phyloP scores from a whole-genome alignment of 1,139 yeast genomes.

The Blastobotrys raffinosifermentans region DNA sequence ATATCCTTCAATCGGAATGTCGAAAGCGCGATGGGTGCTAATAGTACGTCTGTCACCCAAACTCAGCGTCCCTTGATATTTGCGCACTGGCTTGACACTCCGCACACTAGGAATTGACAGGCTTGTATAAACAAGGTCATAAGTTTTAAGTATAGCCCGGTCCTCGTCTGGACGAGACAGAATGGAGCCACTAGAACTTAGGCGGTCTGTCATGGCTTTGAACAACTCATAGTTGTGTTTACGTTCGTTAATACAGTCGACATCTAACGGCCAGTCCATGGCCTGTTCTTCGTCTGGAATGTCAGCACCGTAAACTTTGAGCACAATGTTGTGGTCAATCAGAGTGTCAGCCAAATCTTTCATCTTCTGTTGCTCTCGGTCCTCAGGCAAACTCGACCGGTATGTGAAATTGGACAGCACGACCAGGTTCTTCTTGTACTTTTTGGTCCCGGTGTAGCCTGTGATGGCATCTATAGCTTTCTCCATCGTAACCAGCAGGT shows the following conservation, averaged over 20 bases:
- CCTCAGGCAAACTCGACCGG: too few relatives aligned
- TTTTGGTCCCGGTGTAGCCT: conserved; percentile 2
- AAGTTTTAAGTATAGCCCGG: conserved; percentile 19
- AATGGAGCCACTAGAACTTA: conserved; percentile 7
- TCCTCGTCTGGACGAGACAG: conserved; percentile 24
- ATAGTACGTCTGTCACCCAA: conserved; percentile 33
- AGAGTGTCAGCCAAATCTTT: background rate
- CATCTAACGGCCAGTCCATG: background rate
- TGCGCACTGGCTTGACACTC: conserved; percentile 36
- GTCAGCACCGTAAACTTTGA: background rate
- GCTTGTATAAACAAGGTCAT: conserved; percentile 10
- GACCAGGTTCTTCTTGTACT: conserved; percentile 2
- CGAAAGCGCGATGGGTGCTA: conserved; percentile 17
- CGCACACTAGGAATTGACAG: conserved; percentile 29
- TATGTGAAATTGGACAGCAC: conserved; percentile 1
- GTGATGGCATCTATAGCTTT: conserved; percentile 2
- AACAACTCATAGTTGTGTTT: conserved; percentile 24
- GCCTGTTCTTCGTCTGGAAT: background rate
- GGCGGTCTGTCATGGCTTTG: conserved; percentile 29
- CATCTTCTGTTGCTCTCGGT: background rate
- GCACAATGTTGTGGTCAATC: background rate
- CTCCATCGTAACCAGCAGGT: background rate
- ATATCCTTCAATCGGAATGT: conserved; percentile 51
- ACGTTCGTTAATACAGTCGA: conserved; percentile 16
- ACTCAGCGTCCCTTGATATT: conserved; percentile 38